Conservation (phyloP, 495 filamentous ascomycete genomes). For the Penicillium nucicola region DNA sequence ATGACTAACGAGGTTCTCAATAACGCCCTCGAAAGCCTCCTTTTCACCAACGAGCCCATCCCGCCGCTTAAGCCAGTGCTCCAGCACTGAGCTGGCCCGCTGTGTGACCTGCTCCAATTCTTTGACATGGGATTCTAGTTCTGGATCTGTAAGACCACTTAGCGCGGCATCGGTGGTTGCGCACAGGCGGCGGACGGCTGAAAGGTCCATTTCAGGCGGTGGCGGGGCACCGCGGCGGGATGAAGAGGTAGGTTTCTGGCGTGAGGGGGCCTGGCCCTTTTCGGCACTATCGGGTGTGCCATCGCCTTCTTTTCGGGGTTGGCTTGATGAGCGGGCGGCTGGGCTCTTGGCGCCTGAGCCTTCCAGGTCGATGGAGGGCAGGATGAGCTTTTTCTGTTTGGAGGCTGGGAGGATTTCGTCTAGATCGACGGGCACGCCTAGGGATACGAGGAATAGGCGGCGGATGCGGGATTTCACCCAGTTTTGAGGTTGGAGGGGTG, state of each 20-base stretch:
- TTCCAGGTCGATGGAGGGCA: constrained; percentile 74
- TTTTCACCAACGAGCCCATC: constrained; percentile 86
- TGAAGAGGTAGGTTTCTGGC: constrained; percentile 33
- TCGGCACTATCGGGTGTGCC: constrained; percentile 35
- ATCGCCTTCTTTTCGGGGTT: constrained; percentile 44
- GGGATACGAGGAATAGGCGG: constrained; percentile 89
- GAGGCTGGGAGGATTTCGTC: constrained; percentile 95
- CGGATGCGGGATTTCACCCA: constrained; percentile 97
- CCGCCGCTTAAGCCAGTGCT: constrained; percentile 82
- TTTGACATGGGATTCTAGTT: constrained; percentile 71
- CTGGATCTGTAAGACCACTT: constrained; percentile 66
- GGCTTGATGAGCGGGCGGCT: constrained; percentile 40
- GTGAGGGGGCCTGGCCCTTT: constrained; percentile 38
- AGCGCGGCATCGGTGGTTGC: constrained; percentile 80
- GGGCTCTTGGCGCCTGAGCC: constrained; percentile 24
- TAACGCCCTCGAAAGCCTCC: constrained; percentile 95
- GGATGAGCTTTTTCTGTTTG: constrained; percentile 95
- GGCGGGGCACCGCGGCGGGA: constrained; percentile 55
- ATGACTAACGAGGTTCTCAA: constrained; percentile 96
- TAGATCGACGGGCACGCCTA: constrained; percentile 93
- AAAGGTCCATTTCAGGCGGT: constrained; percentile 75
- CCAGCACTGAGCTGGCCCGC: constrained; percentile 71
- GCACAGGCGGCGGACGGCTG: constrained; percentile 72
- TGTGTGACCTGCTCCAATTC: constrained; percentile 65
- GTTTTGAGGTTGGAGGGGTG: constrained; percentile 91